Base-by-base conservation (phyloP, 768 basidiomycete genomes). In the Phallus indusiatus region DNA sequence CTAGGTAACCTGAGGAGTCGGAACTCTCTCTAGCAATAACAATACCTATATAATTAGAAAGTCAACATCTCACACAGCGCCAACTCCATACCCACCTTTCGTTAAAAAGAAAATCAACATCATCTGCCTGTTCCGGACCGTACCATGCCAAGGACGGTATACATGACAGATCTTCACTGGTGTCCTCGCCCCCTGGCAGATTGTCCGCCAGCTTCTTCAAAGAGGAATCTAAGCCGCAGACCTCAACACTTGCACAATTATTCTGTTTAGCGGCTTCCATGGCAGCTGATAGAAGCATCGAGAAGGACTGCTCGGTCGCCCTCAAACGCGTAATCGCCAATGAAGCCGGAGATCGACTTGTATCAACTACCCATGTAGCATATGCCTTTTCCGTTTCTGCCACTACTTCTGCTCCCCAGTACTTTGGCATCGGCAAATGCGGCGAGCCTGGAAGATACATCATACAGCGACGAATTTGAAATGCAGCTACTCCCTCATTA, bases 71-170 rank as follows among this genome's bases (percentile, higher is more conserved):
- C 4, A 42, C 9, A 10, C 42, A 42, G n/a, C 4, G n/a, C 42
- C 42, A 42, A 12, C 12, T 8, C 8, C 8, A 8, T 8, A 60
- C 71, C 54, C 35, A 78, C 79, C 73, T 77, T 63, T 82, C 81
- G 51, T 81, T 81, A 54, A 74, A 72, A 34, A 71, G 49, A 81
- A 81, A 82, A 12, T 70, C 66, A 16, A 80, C 64, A 22, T 71
- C 66, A 8, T 57, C 60, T 7, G 67, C 65, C 1, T 63, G 28
- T 59, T 73, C 75, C 16, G 58, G 20, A 36, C 78, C 78, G 67
- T 82, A 82, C 77, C 79, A 81, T 54, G 75, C 78, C 59, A 81
- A 71, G 1, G 74, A 65, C 4, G 78, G 69, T 8, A 82, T 61
- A 63, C 78, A 73, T 35, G 73, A 74, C 5, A 67, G 63, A 46